A percentile compares a stretch with the other conserved stretches of the same genome.
Evolutionary conservation across 306 rosid species (phyloP).

Genomic region (Vigna mungo): DNA sequence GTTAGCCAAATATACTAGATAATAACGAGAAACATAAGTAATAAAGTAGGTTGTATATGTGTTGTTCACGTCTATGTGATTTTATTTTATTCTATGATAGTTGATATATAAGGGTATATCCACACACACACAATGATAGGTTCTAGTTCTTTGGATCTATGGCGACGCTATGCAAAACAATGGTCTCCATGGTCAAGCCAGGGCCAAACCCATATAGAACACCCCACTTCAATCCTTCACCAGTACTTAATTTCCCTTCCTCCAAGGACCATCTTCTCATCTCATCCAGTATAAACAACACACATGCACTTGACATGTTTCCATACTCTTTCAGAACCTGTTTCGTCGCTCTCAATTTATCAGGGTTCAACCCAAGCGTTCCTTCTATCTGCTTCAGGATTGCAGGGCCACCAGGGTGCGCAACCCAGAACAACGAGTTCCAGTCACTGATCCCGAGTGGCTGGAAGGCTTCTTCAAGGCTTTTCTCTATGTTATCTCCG

Average conservation of each 20-base stretch:
- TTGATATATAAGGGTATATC: neutral
- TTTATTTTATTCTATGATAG: neutral
- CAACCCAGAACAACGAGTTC: conserved; percentile 45
- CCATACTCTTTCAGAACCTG: conserved; percentile 49
- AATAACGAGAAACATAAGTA: neutral
- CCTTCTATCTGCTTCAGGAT: conserved; percentile 45
- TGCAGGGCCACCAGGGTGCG: conserved; percentile 50
- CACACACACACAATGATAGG: neutral
- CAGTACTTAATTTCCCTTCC: conserved; percentile 45
- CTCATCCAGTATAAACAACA: conserved; percentile 44
- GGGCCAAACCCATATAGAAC: conserved; percentile 44
- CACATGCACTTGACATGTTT: conserved; percentile 51
- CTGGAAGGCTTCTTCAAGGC: conserved; percentile 9
- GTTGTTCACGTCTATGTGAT: neutral
- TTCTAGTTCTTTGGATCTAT: neutral
- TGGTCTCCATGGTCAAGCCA: conserved; percentile 45
- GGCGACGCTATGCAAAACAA: conserved; percentile 40
- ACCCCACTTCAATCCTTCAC: conserved; percentile 54
- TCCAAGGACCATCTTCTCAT: conserved; percentile 45
- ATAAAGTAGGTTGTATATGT: neutral
- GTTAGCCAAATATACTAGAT: neutral
- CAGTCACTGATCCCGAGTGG: conserved; percentile 43
- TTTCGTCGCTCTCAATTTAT: conserved; percentile 48
- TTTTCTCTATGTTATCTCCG: conserved; percentile 38
- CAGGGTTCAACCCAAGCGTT: conserved; percentile 32